A percentile compares a stretch with the other conserved stretches of the same genome.
phyloP scores from a whole-genome alignment of 2,329 filamentous ascomycete species.

The Fusarium humuli region DNA sequence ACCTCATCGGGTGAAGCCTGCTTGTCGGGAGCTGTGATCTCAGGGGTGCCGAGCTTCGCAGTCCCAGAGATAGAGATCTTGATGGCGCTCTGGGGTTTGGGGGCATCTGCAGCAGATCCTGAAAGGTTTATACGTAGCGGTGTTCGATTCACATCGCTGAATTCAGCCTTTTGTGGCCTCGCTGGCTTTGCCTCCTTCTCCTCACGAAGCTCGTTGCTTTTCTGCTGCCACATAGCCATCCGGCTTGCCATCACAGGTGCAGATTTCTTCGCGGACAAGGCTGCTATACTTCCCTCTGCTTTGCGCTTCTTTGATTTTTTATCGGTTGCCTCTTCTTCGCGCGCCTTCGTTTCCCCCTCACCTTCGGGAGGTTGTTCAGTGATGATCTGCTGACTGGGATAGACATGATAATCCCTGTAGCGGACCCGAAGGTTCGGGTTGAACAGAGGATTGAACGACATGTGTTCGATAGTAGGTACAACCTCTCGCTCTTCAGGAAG shows the following conservation, averaged over 20 bases:
- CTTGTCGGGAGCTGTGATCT: conserved; percentile 15
- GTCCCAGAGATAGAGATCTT: conserved; percentile 50
- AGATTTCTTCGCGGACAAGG: conserved; percentile 52
- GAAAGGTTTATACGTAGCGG: conserved; percentile 41
- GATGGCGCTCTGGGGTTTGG: conserved; percentile 43
- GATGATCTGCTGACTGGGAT: conserved; percentile 73
- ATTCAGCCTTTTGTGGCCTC: conserved; percentile 10
- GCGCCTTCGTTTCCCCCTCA: conserved; percentile 46
- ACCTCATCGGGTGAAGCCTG: conserved; percentile 23
- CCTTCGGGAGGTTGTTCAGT: conserved; percentile 61
- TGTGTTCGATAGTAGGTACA: conserved; percentile 66
- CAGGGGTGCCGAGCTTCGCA: conserved; percentile 33
- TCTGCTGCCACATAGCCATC: conserved; percentile 59
- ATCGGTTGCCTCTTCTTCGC: conserved; percentile 46
- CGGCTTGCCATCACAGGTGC: conserved; percentile 59
- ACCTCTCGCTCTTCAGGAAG: conserved; percentile 74
- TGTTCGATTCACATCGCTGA: conserved; percentile 35
- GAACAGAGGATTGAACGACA: conserved; percentile 77
- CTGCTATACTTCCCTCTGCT: conserved; percentile 53
- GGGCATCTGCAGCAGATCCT: conserved; percentile 26
- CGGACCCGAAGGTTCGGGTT: conserved; percentile 75
- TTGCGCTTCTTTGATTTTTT: conserved; percentile 67
- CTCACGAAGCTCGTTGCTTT: conserved; percentile 56
- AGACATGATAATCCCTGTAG: conserved; percentile 82
- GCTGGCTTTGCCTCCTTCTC: conserved; percentile 16